Evolutionary conservation across 1,139 yeast species (phyloP), one percentile per base, ranked within the genome.

Genomic region (Zygosaccharomyces pseudobailii): DNA sequence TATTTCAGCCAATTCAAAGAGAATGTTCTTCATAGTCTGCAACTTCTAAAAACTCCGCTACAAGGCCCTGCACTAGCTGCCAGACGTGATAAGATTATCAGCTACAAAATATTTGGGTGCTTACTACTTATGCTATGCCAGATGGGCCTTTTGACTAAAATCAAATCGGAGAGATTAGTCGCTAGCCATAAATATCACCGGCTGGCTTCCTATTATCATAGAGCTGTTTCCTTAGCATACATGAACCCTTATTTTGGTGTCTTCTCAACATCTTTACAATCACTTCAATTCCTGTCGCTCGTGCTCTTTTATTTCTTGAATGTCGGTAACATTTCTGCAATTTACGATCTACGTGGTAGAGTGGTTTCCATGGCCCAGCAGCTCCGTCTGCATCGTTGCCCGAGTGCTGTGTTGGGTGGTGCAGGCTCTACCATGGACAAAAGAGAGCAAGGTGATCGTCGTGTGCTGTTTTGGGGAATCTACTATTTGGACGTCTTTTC

Each of bases 281-380:
- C 92, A 0, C 71, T 87, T 40, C 95, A 87, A 58, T 78, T 86
- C 28, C 68, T 86, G 36, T 69, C 87, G 0, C 71, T 89, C 50
- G 82, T 92, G 2, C 69, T 84, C 36, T 79, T 85, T 50, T 87
- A 87, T 61, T 83, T 87, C 57, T 69, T 86, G 38, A 84, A 82
- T 33, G 78, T 79, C 6, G 95, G 95, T 13, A 89, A 86, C 63
- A 76, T 82, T 35, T 76, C 81, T 10, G 82, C 88, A 1, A 76
- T 89, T 50, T 88, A 87, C 69, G 85, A 83, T 49, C 72, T 84
- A 39, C 73, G 96, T 52, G 90, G 92, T 38, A 72, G 84, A 56
- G 82, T 85, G 6, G 80, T 84, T 5, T 82, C 89, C 24, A 85
- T 87, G 90, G 84, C 92, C 2, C 95, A 87, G 59, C 94, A 89